phyloP scores from a whole-genome alignment of 352 stramenopile species.

The Phytopythium montanum region DNA sequence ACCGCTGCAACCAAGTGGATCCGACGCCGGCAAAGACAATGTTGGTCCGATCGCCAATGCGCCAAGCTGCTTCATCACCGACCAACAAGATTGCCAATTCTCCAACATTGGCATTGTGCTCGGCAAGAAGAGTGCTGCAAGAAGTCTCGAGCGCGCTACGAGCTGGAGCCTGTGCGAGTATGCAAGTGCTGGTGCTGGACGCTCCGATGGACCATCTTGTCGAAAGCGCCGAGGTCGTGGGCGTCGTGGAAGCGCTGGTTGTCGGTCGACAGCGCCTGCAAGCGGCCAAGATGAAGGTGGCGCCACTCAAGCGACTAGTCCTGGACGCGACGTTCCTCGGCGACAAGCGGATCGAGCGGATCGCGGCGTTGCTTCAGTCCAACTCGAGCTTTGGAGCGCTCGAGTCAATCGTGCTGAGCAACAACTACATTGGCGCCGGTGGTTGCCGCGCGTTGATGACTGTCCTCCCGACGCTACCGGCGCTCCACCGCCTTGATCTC shows the following conservation, averaged over 20 bases:
- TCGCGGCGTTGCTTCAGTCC: conserved; percentile 28
- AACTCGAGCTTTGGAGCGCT: conserved; percentile 30
- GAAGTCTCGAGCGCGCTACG: conserved; percentile 26
- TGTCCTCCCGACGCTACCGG: conserved; percentile 18
- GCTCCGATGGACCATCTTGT: conserved; percentile 55
- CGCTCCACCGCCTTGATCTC: conserved; percentile 31
- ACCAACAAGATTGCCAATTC: background rate
- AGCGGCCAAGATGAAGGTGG: background rate
- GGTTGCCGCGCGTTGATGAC: conserved; percentile 30
- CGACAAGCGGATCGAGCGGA: conserved; percentile 30
- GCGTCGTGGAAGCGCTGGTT: conserved; percentile 34
- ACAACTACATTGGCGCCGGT: conserved; percentile 59
- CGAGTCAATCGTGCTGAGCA: conserved; percentile 35
- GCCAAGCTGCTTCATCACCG: background rate
- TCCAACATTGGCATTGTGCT: background rate
- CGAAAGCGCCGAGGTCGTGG: conserved; percentile 43
- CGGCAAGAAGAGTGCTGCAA: conserved; percentile 8
- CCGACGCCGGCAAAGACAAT: background rate
- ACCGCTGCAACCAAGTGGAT: background rate
- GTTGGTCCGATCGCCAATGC: background rate
- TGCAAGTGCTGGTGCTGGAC: conserved; percentile 31
- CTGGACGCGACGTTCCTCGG: conserved; percentile 60
- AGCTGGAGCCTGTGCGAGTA: conserved; percentile 23
- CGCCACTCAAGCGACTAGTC: conserved; percentile 22
- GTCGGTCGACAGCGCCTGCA: conserved; percentile 4